phyloP scores from a whole-genome alignment of 2,329 filamentous ascomycete species.

The Periconia sp. region DNA sequence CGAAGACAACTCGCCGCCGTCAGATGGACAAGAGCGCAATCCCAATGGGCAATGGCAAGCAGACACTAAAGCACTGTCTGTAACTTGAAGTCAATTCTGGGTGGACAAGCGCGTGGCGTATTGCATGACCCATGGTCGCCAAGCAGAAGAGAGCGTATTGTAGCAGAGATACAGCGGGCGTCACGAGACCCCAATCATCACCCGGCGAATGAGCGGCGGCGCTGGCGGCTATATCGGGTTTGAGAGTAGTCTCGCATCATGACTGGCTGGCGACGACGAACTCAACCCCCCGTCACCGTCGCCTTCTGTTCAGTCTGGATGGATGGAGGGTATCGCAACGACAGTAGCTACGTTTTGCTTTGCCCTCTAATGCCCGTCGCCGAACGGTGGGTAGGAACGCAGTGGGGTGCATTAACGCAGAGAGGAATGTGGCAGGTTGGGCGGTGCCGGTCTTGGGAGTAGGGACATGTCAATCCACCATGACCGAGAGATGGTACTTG shows the following conservation, averaged over 20 bases:
- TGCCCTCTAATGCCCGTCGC: not conserved
- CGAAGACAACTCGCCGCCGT: not conserved
- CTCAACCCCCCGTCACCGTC: conserved; percentile 4
- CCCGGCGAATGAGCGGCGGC: conserved; percentile 17
- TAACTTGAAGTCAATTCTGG: conserved; percentile 18
- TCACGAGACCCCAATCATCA: conserved; percentile 34
- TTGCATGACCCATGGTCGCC: conserved; percentile 22
- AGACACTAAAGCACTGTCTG: too few species aligned
- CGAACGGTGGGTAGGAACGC: not conserved
- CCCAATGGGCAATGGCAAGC: conserved; percentile 3
- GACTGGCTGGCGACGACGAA: conserved; percentile 8
- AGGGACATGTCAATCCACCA: not conserved
- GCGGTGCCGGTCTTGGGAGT: not conserved
- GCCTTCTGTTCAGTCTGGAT: conserved; percentile 13
- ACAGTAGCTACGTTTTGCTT: too few species aligned
- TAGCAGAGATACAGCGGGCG: conserved; percentile 13
- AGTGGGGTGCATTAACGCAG: not conserved
- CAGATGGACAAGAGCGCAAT: not conserved
- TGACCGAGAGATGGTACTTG: conserved; percentile 10
- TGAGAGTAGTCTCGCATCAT: not conserved
- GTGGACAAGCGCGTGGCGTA: conserved; percentile 32
- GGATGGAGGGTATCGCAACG: too few species aligned
- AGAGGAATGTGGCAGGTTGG: not conserved
- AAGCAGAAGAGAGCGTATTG: too few species aligned
- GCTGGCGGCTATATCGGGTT: conserved; percentile 30